phyloP scores from a whole-genome alignment of 768 basidiomycete genomes.

The Trametes cubensis region DNA sequence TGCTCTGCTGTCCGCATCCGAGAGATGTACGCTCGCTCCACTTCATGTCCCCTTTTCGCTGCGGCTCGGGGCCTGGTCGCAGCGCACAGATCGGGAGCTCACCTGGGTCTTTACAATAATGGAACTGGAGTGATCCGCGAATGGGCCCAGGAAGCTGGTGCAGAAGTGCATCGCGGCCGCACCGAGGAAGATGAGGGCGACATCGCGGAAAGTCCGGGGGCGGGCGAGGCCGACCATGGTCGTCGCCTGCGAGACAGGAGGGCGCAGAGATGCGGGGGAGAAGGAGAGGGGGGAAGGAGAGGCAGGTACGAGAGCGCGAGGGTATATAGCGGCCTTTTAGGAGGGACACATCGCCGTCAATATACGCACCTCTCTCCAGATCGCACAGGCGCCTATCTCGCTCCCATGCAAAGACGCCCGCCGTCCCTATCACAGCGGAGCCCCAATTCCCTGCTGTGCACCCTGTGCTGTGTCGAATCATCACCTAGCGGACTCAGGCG shows the following conservation, averaged over 20 bases:
- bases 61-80: slow-evolving; percentile 9
- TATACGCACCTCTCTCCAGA: slow-evolving; percentile 1
- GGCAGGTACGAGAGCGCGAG: slow-evolving; percentile 3
- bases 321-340: slow-evolving; percentile 7
- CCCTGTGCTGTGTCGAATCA: background rate
- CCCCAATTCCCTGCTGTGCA: background rate
- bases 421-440: slow-evolving; percentile 5
- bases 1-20: background rate
- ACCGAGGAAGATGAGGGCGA: slow-evolving; percentile 59
- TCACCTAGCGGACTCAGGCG: background rate
- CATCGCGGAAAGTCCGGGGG: slow-evolving; percentile 56
- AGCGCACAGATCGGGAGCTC: slow-evolving; percentile 17
- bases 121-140: slow-evolving; percentile 30
- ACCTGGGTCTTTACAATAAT: slow-evolving; percentile 39
- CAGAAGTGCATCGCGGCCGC: slow-evolving; percentile 59
- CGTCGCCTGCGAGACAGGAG: slow-evolving; percentile 7
- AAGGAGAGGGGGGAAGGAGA: slow-evolving; percentile 9
- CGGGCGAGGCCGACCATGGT: slow-evolving; percentile 32
- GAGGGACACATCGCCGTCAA: slow-evolving; percentile 14
- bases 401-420: slow-evolving; percentile 10
- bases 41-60: background rate
- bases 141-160: slow-evolving; percentile 42
- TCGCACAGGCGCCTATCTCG: background rate
- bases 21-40: background rate
- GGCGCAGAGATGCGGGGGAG: background rate